Conservation (phyloP, 2,329 filamentous ascomycete genomes). For the Trichoderma cornu-damae region DNA sequence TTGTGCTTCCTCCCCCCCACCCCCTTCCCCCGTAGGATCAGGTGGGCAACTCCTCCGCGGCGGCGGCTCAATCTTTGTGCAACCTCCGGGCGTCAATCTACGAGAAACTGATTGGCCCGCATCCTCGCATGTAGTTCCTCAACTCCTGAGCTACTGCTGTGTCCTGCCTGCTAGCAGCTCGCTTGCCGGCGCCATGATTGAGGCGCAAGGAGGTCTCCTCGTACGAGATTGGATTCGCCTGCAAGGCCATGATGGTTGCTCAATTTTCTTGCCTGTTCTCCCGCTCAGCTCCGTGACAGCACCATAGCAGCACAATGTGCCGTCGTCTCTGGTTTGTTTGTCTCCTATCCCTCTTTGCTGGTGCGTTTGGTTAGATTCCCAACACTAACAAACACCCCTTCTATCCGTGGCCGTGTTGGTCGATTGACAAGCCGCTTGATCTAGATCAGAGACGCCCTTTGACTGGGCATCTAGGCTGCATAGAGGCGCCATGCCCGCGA, state of each 20-base stretch:
- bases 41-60: background rate
- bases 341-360: background rate
- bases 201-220: background rate
- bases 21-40: background rate
- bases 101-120: background rate
- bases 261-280: background rate
- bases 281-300: too few species aligned
- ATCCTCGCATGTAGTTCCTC: background rate
- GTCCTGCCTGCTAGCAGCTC: background rate
- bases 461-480: background rate
- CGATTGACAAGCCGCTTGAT: background rate
- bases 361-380: constrained; percentile 1
- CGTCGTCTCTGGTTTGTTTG: too few species aligned
- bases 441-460: background rate
- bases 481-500: background rate
- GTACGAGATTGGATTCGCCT: constrained; percentile 3
- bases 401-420: too few species aligned
- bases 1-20: background rate
- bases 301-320: too few species aligned
- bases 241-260: background rate
- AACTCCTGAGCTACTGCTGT: background rate
- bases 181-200: constrained; percentile 1
- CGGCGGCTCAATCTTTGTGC: background rate
- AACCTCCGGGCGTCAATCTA: background rate
- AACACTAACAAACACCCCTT: too few species aligned